These are phyloP conservation scores for Penicillium flavigenum DNA, from an alignment of 495 filamentous ascomycete species.

Conservation along the genomic window DNA sequence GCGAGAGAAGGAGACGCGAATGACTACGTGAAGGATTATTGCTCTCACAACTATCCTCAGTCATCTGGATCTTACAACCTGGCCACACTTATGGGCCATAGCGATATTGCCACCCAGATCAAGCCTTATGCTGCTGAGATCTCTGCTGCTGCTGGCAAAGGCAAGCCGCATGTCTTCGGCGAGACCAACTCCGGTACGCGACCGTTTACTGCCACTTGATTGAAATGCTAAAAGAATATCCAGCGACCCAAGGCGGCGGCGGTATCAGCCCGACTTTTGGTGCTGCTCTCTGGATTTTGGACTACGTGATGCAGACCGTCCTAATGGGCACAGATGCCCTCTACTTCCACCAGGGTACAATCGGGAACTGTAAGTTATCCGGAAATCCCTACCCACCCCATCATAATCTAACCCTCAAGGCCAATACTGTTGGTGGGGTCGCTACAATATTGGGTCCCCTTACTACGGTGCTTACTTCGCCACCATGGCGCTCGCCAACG, in stretches of 20 bases:
- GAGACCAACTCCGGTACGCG: slow-evolving; percentile 58
- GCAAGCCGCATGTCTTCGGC: slow-evolving; percentile 56
- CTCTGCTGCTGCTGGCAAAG: slow-evolving; percentile 40
- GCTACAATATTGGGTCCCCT: slow-evolving; percentile 54
- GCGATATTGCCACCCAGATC: slow-evolving; percentile 46
- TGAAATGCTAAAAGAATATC: slow-evolving; percentile 1
- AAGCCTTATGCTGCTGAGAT: slow-evolving; percentile 50
- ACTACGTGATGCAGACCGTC: slow-evolving; percentile 53
- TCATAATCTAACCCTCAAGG: slow-evolving; percentile 24
- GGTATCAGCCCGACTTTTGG: slow-evolving; percentile 58
- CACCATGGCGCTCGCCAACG: slow-evolving; percentile 52
- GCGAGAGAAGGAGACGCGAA: slow-evolving; percentile 49
- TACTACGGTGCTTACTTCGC: slow-evolving; percentile 61
- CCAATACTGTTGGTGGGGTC: slow-evolving; percentile 61
- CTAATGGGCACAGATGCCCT: slow-evolving; percentile 45
- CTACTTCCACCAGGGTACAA: slow-evolving; percentile 63
- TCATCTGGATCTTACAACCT: slow-evolving; percentile 40
- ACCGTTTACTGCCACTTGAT: too few species aligned
- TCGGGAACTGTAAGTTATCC: slow-evolving; percentile 48
- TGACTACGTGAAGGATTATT: slow-evolving; percentile 52
- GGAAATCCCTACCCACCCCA: background rate
- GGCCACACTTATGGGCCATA: slow-evolving; percentile 52
- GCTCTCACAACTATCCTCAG: slow-evolving; percentile 61
- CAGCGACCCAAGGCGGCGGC: slow-evolving; percentile 37
- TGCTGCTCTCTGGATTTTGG: slow-evolving; percentile 60